Percentiles rank a stretch among this genome's conserved stretches.
These are phyloP conservation scores for Angomonas deanei DNA, from an alignment of 208 protist genomes.

Conservation along the genomic window DNA sequence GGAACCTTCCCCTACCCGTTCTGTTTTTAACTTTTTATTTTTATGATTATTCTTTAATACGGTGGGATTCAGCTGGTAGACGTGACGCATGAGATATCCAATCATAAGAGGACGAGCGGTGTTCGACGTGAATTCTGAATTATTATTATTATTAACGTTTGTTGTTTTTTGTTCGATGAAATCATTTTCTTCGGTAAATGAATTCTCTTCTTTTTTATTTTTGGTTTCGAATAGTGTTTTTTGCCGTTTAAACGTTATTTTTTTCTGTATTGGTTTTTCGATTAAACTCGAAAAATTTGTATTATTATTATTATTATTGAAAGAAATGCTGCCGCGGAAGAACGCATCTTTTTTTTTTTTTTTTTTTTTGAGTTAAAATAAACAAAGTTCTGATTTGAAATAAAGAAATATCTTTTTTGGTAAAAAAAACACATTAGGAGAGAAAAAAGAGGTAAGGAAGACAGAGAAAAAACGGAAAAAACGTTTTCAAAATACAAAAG, in stretches of 20 bases:
- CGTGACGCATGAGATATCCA: neutral
- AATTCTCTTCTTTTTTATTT: too few relatives aligned
- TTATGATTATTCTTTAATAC: too few relatives aligned
- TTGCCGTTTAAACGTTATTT: too few relatives aligned
- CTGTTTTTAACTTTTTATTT: too few relatives aligned
- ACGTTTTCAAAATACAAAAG: too few relatives aligned
- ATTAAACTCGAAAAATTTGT: too few relatives aligned
- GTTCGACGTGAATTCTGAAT: neutral
- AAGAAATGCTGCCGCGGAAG: neutral
- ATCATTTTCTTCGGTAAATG: neutral
- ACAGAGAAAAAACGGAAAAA: too few relatives aligned
- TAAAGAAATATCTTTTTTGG: neutral
- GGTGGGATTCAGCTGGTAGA: neutral
- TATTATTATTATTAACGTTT: conserved; percentile 6
- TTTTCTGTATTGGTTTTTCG: neutral
- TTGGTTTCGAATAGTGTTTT: too few relatives aligned
- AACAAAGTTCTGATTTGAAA: too few relatives aligned
- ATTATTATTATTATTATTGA: too few relatives aligned
- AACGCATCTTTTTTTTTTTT: neutral
- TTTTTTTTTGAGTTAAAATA: too few relatives aligned
- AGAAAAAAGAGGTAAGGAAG: neutral
- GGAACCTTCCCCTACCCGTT: too few relatives aligned
- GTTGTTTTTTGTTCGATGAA: neutral
- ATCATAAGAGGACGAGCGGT: neutral
- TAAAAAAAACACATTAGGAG: neutral